Base-by-base conservation (phyloP, 2,329 filamentous ascomycete genomes). In the Dryadomyces quercivorus region DNA sequence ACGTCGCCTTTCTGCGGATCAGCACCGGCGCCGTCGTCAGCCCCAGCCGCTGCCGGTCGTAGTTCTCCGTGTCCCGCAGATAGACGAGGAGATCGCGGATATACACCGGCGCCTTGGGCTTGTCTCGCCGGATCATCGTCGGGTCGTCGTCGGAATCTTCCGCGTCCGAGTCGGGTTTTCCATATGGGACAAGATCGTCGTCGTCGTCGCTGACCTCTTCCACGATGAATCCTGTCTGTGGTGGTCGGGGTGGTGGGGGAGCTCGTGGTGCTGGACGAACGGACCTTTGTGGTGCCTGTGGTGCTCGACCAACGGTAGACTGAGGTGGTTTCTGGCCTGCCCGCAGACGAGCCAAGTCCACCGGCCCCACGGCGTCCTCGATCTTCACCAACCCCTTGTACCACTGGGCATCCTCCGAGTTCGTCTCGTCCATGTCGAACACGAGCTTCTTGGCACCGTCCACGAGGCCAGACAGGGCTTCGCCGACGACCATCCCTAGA, bases 101-200 rank as follows among this genome's bases (percentile, higher is more conserved):
- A 63, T 97, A 97, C 1, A 98, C 90, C 1, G 93, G 93, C 0
- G 89, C 80, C 56, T 80, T 86, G 21, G 85, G 80, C 62, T 93
- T 96, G 67, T 93, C 84, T 15, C 91, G 80, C 55, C 86, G 84
- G 50, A 97, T 78, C 18, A 95, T 73, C 0, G 90, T 95, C 5
- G 93, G 85, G 62, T 98, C 94, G 42, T 96, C 91, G 55, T 96
- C 90, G 0, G 89, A 92, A 64, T 98, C 93, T 64, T 94, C 88
- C 0, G 82, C 78, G 61, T 98, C 93, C 1, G 87, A 90, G 63
- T 89, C 88, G 0, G 88, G 88, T 66, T 95, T 96, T 15, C 80
- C 79, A 61, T 96, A 95, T 1, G 88, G 80, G 2, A 81, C 73
- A 1, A 97, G 72, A 57, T 87, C 86, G 16, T 84, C 80, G 36